Evolutionary conservation across 305 asterid species (phyloP), one percentile per base, ranked within the genome.

Genomic region (Fraxinus velutina): DNA sequence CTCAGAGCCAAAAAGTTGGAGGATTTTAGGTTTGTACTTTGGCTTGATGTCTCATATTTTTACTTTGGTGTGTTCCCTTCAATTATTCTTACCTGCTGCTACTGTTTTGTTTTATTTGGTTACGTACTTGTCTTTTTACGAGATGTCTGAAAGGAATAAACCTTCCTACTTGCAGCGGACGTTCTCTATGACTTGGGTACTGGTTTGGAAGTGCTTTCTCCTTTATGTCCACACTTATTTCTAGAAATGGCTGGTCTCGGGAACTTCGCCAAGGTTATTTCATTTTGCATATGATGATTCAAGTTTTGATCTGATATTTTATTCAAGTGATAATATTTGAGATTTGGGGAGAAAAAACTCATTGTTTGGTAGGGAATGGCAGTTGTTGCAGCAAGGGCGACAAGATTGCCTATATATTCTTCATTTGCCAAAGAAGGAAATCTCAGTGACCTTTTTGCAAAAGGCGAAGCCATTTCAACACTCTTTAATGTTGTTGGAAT

Each of bases 231-330:
- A 1, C 99, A 93, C 21, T 82, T 96, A 82, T 96, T 94, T 92
- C 99, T 96, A 84, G 95, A 94, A 88, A 87, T 94, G 92, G 99
- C 99, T 21, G 97, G 98, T 78, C 97, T 96, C 81, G 98, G 98
- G 32, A 96, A 96, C 89, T 93, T 96, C 29, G 97, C 99, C 17
- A 94, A 94, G 92, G 99, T 94, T 57, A 88, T 82, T 71, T 36
- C 79, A 74, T 80, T 76, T 84, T 78, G 70, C 83, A 2, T 33
- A 12, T 33, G 21, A 42, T 8, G 13, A 47, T 33, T 66, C 7
- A 47, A 21, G 33, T n/a, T 73, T 76, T 13, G 68, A 29, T 21
- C 36, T 55, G 39, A 57, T 73, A 32, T 42, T 78, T n/a, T 62
- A 50, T 80, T 73, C 50, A 60, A n/a, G 12, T 12, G 75, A 12